These are phyloP conservation scores for Hansenula lynferdii DNA, from an alignment of 1,139 yeast genomes.

Conservation along the genomic window DNA sequence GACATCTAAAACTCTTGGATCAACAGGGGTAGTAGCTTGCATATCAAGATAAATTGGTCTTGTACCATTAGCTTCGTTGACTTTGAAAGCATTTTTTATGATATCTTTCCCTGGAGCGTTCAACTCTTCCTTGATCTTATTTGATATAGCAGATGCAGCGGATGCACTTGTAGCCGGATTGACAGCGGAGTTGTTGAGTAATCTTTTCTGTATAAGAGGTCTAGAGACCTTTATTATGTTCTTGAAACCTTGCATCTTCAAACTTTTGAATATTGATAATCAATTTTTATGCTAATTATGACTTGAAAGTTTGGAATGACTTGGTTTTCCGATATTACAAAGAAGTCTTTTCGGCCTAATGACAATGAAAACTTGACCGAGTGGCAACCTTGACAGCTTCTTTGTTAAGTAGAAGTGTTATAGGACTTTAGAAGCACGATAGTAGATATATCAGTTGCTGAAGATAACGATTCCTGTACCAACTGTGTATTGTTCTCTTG, in stretches of 20 bases:
- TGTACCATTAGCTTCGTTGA: constrained; percentile 44
- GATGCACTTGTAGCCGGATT: constrained; percentile 14
- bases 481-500: no score
- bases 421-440: no score
- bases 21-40: constrained; percentile 98
- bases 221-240: constrained; percentile 9
- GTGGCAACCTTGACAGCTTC: no score
- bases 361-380: no score
- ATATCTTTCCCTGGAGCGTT: constrained; percentile 24
- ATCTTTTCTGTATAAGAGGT: constrained; percentile 20
- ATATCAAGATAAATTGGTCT: constrained; percentile 92
- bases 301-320: no score
- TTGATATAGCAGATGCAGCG: constrained; percentile 3
- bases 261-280: background rate
- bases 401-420: no score
- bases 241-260: constrained; percentile 4
- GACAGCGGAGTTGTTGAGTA: constrained; percentile 13
- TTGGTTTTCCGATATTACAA: no score
- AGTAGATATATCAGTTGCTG: no score
- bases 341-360: no score
- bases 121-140: constrained; percentile 6
- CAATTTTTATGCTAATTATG: no score
- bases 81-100: constrained; percentile 30
- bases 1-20: constrained; percentile 91
- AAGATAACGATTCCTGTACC: no score